A percentile compares a stretch with the other conserved stretches of the same genome.
Evolutionary conservation across 2,329 filamentous ascomycete species (phyloP).

Genomic region (Fusarium torreyae): DNA sequence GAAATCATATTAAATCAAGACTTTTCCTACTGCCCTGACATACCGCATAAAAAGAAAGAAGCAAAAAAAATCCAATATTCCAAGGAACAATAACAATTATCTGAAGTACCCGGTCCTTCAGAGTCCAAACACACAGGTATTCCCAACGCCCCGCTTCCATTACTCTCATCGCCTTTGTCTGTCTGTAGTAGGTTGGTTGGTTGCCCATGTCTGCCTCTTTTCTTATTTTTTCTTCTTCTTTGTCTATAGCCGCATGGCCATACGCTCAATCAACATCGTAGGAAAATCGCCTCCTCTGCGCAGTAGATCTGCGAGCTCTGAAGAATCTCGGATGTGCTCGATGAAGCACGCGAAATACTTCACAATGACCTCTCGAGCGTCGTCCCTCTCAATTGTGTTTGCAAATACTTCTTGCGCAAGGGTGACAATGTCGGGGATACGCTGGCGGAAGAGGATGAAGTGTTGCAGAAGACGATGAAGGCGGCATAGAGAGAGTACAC

Average conservation of each 20-base stretch:
- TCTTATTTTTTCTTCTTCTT: background rate
- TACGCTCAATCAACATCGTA: constrained; percentile 31
- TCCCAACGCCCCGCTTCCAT: constrained; percentile 24
- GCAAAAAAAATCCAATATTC: background rate
- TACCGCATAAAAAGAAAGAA: background rate
- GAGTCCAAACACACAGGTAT: constrained; percentile 1
- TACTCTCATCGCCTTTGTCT: background rate
- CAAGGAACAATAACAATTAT: background rate
- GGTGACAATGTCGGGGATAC: constrained; percentile 37
- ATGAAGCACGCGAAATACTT: constrained; percentile 43
- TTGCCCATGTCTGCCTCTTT: background rate
- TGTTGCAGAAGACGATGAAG: constrained; percentile 38
- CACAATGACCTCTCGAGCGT: constrained; percentile 39
- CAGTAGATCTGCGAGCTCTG: constrained; percentile 32
- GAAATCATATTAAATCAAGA: no score
- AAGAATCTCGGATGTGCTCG: constrained; percentile 32
- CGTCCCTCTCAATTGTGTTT: constrained; percentile 41
- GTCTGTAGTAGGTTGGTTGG: background rate
- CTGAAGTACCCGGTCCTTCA: background rate
- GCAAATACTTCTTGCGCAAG: constrained; percentile 42
- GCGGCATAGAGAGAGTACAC: constrained; percentile 33
- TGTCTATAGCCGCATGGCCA: constrained; percentile 28
- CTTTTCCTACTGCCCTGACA: no score
- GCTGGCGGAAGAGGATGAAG: constrained; percentile 31
- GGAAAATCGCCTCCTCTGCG: constrained; percentile 42